Evolutionary conservation across 2,329 filamentous ascomycete genomes (phyloP), one percentile per base, ranked within the genome.

Genomic region (Hawksworthiomyces lignivorus): DNA sequence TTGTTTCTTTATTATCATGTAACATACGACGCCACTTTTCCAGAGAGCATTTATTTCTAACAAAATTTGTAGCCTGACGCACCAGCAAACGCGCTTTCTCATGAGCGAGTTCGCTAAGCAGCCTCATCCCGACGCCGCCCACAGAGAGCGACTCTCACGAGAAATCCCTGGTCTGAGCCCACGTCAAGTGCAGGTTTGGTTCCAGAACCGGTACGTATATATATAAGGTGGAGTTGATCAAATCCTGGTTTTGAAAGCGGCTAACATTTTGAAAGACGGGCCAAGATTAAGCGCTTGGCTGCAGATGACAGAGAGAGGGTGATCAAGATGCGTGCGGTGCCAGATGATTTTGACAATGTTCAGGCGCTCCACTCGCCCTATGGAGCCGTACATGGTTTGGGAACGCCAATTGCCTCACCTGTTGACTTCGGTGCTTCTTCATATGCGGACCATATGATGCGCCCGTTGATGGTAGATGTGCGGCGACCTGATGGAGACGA

Each of bases 41-140:
- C n/a, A n/a, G n/a, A n/a, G n/a, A n/a, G n/a, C n/a, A n/a, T n/a
- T n/a, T n/a, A n/a, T n/a, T n/a, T n/a, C 19, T 22, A 27, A 40
- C 15, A 39, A 18, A 26, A 36, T 41, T 50, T 22, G 27, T 54
- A 94, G 89, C 51, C 79, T 97, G 50, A 95, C 89, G 1, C 89
- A 96, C 62, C 90, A 92, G 54, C 90, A 97, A 70, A 96, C 90
- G n/a, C 82, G 90, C 12, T 97, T 94, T 55, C 69, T 97, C 43
- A 94, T 95, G 87, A 95, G 87, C 63, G 89, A 97, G 60, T 97
- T 96, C 56, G 85, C 88, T 44, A 88, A 92, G 54, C 88, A 97
- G 59, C 87, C 89, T 19, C 89, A 96, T 59, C 89, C 89, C 7
- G 89, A 97, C 64, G 89, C 89, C 30, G 85, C 86, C 35, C 88